phyloP scores from a whole-genome alignment of 305 asterid species.

The Euphrasia arctica region DNA sequence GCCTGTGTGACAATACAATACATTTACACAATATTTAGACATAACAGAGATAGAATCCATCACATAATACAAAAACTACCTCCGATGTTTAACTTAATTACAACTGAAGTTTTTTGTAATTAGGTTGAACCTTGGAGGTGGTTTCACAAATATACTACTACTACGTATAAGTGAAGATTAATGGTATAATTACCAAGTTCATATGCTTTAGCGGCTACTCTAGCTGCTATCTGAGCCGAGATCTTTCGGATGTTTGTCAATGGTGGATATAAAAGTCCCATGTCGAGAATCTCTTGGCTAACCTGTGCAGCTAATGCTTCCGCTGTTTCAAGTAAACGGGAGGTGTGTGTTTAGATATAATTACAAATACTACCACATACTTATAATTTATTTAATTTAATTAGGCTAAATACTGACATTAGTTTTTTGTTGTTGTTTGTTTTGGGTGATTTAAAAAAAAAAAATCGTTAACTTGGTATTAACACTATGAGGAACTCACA shows the following conservation, averaged over 20 bases:
- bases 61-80: background rate
- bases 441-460: too few species aligned
- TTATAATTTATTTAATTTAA: too few species aligned
- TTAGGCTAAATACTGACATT: too few species aligned
- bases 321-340: conserved; percentile 49
- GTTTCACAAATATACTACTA: background rate
- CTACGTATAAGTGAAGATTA: background rate
- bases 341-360: too few species aligned
- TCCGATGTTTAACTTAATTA: background rate
- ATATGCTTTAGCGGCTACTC: conserved; percentile 92
- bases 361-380: background rate
- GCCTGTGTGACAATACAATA: conserved; percentile 38
- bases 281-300: conserved; percentile 69
- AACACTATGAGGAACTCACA: conserved; percentile 53
- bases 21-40: conserved; percentile 3
- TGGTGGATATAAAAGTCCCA: conserved; percentile 89
- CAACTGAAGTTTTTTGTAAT: background rate
- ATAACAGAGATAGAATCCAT: background rate
- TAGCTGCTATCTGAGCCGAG: conserved; percentile 91
- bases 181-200: conserved; percentile 60
- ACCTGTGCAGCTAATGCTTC: conserved; percentile 93
- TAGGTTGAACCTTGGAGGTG: background rate
- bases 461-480: too few species aligned
- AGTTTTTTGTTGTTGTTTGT: too few species aligned
- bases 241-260: conserved; percentile 83